Percentiles rank a stretch among this genome's conserved stretches.
These are phyloP conservation scores for Marasmius fiardii DNA, from an alignment of 1,284 basidiomycete genomes.

Conservation along the genomic window DNA sequence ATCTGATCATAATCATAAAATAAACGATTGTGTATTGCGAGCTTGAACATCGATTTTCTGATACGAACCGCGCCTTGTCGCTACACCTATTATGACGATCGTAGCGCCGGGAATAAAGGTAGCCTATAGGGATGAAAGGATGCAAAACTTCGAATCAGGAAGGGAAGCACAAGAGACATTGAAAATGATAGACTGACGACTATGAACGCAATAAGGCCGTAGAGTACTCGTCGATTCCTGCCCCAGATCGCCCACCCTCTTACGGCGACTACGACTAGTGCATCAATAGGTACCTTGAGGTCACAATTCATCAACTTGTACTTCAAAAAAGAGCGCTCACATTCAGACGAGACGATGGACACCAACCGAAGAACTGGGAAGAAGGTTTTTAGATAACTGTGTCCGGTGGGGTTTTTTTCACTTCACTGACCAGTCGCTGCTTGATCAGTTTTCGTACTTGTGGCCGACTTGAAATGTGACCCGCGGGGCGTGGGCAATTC, in stretches of 20 bases:
- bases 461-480: not conserved
- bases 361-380: conserved; percentile 15
- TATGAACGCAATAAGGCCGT: conserved; percentile 10
- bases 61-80: conserved; percentile 7
- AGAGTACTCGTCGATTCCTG: conserved; percentile 8
- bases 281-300: not conserved
- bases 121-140: conserved; percentile 3
- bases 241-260: conserved; percentile 20
- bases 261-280: conserved; percentile 13
- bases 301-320: not conserved
- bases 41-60: too few relatives aligned
- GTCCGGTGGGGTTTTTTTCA: too few relatives aligned
- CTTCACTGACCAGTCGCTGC: conserved; percentile 16
- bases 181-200: not conserved
- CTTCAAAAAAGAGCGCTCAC: conserved; percentile 5
- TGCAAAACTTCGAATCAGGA: not conserved
- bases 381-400: not conserved
- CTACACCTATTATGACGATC: conserved; percentile 9
- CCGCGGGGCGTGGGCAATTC: too few relatives aligned
- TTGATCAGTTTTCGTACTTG: conserved; percentile 3
- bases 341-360: conserved; percentile 19
- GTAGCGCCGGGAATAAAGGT: conserved; percentile 10
- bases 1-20: not conserved
- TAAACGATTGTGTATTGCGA: not conserved
- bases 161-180: not conserved